phyloP scores from a whole-genome alignment of 768 basidiomycete genomes.

The Mycena vulgaris region DNA sequence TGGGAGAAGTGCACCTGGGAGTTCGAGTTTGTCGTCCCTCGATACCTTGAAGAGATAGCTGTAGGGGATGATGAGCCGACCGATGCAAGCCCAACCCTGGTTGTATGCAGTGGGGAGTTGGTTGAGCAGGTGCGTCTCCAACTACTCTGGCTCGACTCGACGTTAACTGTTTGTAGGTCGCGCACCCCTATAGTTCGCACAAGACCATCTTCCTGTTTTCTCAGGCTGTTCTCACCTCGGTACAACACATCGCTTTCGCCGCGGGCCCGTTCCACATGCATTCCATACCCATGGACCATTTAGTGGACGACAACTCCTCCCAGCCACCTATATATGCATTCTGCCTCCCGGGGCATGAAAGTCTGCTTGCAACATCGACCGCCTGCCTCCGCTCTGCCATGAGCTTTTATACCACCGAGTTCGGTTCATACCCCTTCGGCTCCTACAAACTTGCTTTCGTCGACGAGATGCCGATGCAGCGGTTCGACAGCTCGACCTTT shows the following conservation, averaged over 20 bases:
- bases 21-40: conserved; percentile 94
- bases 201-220: conserved; percentile 96
- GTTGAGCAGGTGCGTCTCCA: conserved; percentile 83
- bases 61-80: conserved; percentile 68
- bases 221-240: conserved; percentile 88
- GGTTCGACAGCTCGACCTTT: conserved; percentile 89
- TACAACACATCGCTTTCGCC: conserved; percentile 97
- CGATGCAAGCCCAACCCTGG: conserved; percentile 83
- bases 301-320: conserved; percentile 71
- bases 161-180: conserved; percentile 67
- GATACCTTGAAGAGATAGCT: conserved; percentile 76
- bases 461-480: conserved; percentile 85
- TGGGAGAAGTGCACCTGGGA: conserved; percentile 99
- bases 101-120: conserved; percentile 95
- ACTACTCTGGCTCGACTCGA: conserved; percentile 13
- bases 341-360: conserved; percentile 91
- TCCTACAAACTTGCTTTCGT: conserved; percentile 97
- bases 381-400: conserved; percentile 89
- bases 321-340: conserved; percentile 91
- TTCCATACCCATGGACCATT: conserved; percentile 74
- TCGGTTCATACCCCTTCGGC: conserved; percentile 95
- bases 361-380: conserved; percentile 77
- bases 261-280: conserved; percentile 94
- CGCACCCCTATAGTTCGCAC: conserved; percentile 93
- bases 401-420: conserved; percentile 92